Evolutionary conservation across 2,329 filamentous ascomycete species (phyloP).

Genomic region (Penicillium glabrum): DNA sequence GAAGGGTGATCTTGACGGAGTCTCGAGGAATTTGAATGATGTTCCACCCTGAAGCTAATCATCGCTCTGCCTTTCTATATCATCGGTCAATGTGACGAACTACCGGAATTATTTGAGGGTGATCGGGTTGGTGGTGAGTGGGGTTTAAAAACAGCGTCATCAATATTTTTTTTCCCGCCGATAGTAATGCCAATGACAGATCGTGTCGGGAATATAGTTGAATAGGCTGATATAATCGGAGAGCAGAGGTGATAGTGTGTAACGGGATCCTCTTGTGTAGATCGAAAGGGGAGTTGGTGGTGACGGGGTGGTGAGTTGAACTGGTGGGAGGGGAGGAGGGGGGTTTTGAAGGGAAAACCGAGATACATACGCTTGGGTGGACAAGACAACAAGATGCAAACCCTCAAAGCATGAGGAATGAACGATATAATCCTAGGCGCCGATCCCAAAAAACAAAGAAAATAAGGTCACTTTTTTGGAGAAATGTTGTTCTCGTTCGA

Average conservation of each 20-base stretch:
- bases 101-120: not conserved
- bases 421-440: conserved; percentile 15
- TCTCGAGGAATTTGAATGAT: conserved; percentile 42
- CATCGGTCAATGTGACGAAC: conserved; percentile 27
- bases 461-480: conserved; percentile 17
- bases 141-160: conserved; percentile 9
- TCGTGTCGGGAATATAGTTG: conserved; percentile 6
- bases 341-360: conserved; percentile 12
- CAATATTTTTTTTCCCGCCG: conserved; percentile 17
- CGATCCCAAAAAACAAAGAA: conserved; percentile 13
- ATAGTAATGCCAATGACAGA: conserved; percentile 7
- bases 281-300: conserved; percentile 1
- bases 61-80: conserved; percentile 42
- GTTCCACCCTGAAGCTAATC: conserved; percentile 46
- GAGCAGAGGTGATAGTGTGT: not conserved
- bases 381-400: conserved; percentile 26
- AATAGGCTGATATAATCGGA: not conserved
- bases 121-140: not conserved
- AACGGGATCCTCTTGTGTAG: not conserved
- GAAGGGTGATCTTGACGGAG: conserved; percentile 35
- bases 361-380: conserved; percentile 26
- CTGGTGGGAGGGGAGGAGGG: conserved; percentile 14
- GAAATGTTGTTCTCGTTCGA: conserved; percentile 13
- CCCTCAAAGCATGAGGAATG: conserved; percentile 27
- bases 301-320: conserved; percentile 8